Conservation (phyloP, 2,329 filamentous ascomycete genomes). For the Byssoonygena ceratinophila region DNA sequence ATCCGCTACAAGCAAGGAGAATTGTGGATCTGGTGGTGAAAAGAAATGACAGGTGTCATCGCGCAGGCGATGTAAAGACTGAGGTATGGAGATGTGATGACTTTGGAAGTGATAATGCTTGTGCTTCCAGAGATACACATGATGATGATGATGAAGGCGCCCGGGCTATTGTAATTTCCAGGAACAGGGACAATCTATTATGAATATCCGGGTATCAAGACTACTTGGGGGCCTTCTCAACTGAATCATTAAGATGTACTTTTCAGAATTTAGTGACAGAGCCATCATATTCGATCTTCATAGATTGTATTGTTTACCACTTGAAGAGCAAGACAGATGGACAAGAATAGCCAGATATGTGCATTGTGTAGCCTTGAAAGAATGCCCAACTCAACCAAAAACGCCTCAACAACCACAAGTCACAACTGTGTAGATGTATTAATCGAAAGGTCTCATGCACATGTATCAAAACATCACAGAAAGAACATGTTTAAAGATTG, state of each 20-base stretch:
- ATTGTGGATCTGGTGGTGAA: slow-evolving; percentile 18
- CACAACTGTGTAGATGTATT: neutral
- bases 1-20: slow-evolving; percentile 26
- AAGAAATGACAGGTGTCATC: neutral
- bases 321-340: too few relatives aligned
- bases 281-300: too few relatives aligned
- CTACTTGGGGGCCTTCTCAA: neutral
- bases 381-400: neutral
- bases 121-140: neutral
- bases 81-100: slow-evolving; percentile 18
- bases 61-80: neutral
- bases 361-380: neutral
- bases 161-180: slow-evolving; percentile 16
- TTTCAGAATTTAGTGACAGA: too few relatives aligned
- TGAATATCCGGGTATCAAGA: neutral
- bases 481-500: neutral
- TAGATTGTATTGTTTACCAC: too few relatives aligned
- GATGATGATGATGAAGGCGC: slow-evolving; percentile 5
- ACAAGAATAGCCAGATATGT: too few relatives aligned
- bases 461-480: neutral
- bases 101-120: neutral
- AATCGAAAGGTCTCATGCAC: neutral
- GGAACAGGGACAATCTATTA: neutral
- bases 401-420: neutral
- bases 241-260: too few relatives aligned